Evolutionary conservation across 441 rosid genomes (phyloP).

Genomic region (Croton setiger): DNA sequence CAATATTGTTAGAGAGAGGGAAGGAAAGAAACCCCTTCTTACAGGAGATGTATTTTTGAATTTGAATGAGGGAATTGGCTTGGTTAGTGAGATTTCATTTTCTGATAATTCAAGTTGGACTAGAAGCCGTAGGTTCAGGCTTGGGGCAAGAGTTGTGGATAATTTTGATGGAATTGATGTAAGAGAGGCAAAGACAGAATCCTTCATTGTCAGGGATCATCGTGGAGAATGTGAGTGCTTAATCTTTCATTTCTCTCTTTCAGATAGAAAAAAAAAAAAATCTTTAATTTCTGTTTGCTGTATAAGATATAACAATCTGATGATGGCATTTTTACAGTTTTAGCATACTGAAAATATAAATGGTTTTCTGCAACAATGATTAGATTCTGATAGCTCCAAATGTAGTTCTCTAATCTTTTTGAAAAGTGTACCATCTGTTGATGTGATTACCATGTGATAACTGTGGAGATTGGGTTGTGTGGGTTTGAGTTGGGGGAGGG

Average conservation of each 20-base stretch:
- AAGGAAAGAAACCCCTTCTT: slow-evolving; percentile 91
- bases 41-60: slow-evolving; percentile 61
- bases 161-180: slow-evolving; percentile 52
- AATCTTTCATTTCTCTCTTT: background rate
- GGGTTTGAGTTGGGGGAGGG: too few species aligned
- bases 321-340: slow-evolving; percentile 5
- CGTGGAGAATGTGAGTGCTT: slow-evolving; percentile 93
- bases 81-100: slow-evolving; percentile 71
- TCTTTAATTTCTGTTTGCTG: too few species aligned
- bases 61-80: slow-evolving; percentile 65
- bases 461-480: background rate
- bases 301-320: background rate
- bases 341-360: background rate
- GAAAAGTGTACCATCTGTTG: background rate
- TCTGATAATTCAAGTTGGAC: slow-evolving; percentile 99
- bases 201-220: slow-evolving; percentile 93
- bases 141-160: slow-evolving; percentile 79
- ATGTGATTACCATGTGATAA: slow-evolving; percentile 5
- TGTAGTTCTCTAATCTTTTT: background rate
- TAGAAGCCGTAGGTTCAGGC: slow-evolving; percentile 92
- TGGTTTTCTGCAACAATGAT: background rate
- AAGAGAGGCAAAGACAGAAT: slow-evolving; percentile 74
- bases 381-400: background rate
- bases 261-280: too few species aligned
- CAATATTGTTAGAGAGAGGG: slow-evolving; percentile 89